Conservation (phyloP, 768 basidiomycete genomes). For the Serpula lacrymans region DNA sequence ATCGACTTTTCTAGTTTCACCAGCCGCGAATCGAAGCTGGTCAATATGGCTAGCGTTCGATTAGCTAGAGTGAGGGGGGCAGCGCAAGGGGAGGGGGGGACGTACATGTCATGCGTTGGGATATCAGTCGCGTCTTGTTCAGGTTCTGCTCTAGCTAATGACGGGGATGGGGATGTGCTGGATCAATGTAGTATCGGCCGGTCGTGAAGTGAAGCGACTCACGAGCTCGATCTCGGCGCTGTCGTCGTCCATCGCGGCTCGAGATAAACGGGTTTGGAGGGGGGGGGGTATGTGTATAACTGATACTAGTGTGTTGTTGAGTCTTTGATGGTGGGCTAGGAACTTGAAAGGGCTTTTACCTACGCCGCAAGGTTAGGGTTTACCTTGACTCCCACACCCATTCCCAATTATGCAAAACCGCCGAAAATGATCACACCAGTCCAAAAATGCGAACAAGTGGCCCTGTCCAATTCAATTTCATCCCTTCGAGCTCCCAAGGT, state of each 20-base stretch:
- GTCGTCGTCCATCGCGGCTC: conserved; percentile 53
- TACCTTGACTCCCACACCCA: too few relatives aligned
- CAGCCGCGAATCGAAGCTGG: conserved; percentile 79
- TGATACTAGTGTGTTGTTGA: too few relatives aligned
- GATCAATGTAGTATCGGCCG: not conserved
- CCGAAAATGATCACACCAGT: too few relatives aligned
- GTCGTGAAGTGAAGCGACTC: conserved; percentile 8
- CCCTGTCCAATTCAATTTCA: too few relatives aligned
- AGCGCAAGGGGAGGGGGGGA: conserved; percentile 4
- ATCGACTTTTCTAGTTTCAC: conserved; percentile 86
- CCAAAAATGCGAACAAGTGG: too few relatives aligned
- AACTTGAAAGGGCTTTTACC: too few relatives aligned
- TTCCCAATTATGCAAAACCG: too few relatives aligned
- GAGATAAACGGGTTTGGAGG: too few relatives aligned
- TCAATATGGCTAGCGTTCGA: conserved; percentile 66
- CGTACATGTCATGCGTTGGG: conserved; percentile 83
- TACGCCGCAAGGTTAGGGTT: too few relatives aligned
- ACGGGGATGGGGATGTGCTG: not conserved
- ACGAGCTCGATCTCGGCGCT: conserved; percentile 76
- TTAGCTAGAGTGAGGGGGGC: conserved; percentile 16
- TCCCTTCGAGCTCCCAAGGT: too few relatives aligned
- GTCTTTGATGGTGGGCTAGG: too few relatives aligned
- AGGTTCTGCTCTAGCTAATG: conserved; percentile 80
- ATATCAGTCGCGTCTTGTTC: conserved; percentile 81
- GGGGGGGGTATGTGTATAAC: too few relatives aligned